A percentile compares a stretch with the other conserved stretches of the same genome.
Evolutionary conservation across 306 rosid genomes (phyloP).

Genomic region (Rubus parviflorus): DNA sequence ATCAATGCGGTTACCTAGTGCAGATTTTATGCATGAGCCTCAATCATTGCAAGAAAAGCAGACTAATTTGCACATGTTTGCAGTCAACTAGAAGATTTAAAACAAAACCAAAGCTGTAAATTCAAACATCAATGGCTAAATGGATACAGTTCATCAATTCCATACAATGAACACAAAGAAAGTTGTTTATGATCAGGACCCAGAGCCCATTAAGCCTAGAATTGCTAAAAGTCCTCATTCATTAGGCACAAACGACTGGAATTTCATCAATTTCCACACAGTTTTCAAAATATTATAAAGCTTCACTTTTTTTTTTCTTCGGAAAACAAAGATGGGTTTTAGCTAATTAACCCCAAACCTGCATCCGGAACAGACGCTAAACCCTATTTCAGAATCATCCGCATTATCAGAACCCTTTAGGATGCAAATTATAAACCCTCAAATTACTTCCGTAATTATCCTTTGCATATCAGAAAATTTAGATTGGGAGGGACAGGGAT

Average conservation of each 20-base stretch:
- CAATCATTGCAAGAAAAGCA: background rate
- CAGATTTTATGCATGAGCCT: background rate
- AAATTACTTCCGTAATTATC: too few species aligned
- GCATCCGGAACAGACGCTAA: background rate
- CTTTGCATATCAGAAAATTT: background rate
- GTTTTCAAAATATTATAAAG: background rate
- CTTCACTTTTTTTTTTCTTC: background rate
- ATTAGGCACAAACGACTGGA: background rate
- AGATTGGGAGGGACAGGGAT: background rate
- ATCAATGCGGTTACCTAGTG: constrained; percentile 57
- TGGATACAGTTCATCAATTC: background rate
- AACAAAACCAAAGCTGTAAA: background rate
- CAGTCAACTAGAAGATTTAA: background rate
- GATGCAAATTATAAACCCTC: background rate
- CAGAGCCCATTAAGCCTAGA: background rate
- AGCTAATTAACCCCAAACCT: background rate
- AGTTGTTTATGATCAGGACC: background rate
- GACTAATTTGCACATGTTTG: background rate
- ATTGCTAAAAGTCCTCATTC: background rate
- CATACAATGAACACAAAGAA: background rate
- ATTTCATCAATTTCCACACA: background rate
- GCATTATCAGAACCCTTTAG: background rate
- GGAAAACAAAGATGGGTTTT: constrained; percentile 1
- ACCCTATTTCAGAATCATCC: background rate
- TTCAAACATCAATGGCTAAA: background rate